phyloP scores from a whole-genome alignment of 2,329 filamentous ascomycete species.

The Aulographum hederae region DNA sequence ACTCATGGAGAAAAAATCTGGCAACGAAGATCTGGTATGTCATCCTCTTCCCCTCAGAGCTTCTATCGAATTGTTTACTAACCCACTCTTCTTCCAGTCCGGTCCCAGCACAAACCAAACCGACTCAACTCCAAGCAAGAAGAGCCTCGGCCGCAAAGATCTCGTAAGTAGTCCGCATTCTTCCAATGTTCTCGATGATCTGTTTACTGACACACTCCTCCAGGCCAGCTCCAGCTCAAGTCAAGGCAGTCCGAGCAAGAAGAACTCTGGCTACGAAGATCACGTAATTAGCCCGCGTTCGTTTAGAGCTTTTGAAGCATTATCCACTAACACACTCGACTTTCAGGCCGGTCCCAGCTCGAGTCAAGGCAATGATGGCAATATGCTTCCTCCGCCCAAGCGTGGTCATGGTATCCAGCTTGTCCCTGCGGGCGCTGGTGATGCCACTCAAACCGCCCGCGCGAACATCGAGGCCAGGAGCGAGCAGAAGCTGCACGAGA shows the following conservation, averaged over 20 bases:
- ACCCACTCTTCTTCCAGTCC: not conserved
- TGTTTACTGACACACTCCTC: no score
- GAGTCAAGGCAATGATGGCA: not conserved
- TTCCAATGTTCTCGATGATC: no score
- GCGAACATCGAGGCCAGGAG: conserved; percentile 20
- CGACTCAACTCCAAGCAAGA: no score
- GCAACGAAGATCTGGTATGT: not conserved
- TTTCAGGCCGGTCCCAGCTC: not conserved
- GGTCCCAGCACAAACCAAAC: no score
- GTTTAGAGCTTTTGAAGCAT: not conserved
- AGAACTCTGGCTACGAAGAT: not conserved
- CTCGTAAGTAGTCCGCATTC: no score
- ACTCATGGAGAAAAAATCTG: not conserved
- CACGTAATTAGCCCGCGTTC: not conserved
- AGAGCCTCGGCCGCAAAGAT: no score
- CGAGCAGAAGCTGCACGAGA: conserved; percentile 10
- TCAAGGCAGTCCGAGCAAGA: not conserved
- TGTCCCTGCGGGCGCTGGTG: not conserved
- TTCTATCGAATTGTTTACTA: not conserved
- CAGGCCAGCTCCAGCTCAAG: no score
- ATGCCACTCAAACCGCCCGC: conserved; percentile 7
- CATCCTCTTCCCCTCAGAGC: not conserved
- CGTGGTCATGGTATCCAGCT: not conserved
- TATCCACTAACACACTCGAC: not conserved
- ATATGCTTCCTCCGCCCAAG: not conserved